Evolutionary conservation across 2,329 filamentous ascomycete species (phyloP).

Genomic region (Alternaria panax): DNA sequence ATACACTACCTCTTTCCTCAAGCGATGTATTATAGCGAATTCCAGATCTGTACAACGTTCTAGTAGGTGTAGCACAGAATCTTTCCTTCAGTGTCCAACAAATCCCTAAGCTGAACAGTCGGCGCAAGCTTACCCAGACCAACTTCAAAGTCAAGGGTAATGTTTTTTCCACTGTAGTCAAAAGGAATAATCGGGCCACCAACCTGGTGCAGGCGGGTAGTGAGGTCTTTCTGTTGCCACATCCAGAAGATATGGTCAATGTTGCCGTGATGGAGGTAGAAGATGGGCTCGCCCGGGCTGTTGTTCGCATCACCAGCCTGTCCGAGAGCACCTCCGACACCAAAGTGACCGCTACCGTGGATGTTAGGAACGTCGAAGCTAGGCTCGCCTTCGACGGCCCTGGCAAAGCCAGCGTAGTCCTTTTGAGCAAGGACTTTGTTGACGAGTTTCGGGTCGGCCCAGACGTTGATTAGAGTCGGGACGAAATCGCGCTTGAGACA

Average conservation of each 20-base stretch:
- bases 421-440: slow-evolving; percentile 31
- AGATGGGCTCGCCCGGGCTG: background rate
- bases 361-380: slow-evolving; percentile 27
- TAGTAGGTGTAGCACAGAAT: slow-evolving; percentile 36
- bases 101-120: slow-evolving; percentile 34
- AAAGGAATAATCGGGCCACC: background rate
- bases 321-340: background rate
- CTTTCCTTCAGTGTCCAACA: slow-evolving; percentile 36
- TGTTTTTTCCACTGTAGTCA: background rate
- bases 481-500: slow-evolving; percentile 47
- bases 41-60: background rate
- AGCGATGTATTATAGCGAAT: no score
- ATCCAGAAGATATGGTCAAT: background rate
- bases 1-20: no score
- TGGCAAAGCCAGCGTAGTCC: slow-evolving; percentile 40
- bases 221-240: background rate
- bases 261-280: background rate
- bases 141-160: background rate
- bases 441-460: slow-evolving; percentile 26
- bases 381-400: slow-evolving; percentile 34
- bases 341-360: background rate
- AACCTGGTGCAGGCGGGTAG: no score
- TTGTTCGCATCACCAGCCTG: background rate
- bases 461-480: slow-evolving; percentile 31
- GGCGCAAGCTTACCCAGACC: slow-evolving; percentile 10